Evolutionary conservation across 23 red algal genomes (phyloP), one percentile per base, ranked within the genome.

Genomic region (Gracilaria gracilis): DNA sequence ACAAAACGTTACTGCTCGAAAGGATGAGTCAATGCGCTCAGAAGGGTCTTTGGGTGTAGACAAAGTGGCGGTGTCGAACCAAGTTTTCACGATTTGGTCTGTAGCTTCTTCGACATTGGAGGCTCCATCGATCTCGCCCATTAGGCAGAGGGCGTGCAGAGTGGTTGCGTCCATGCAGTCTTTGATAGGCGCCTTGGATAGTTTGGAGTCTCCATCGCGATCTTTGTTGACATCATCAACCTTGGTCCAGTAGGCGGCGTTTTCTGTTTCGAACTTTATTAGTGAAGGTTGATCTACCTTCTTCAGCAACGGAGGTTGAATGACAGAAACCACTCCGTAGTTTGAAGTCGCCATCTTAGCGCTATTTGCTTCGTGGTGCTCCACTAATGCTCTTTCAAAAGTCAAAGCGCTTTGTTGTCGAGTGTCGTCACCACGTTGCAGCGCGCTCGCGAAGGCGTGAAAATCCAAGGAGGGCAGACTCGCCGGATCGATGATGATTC

Each of bases 191-290:
- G 72, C 33, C 0, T 8, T 1, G 9, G 19, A 27, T 6, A 46
- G 27, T 33, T 77, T n/a, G 3, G 9, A 35, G 20, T 27, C 34
- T 46, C 24, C 72, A 9, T 47, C 21, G 2, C 34, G 21, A 21
- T 47, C 39, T 77, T 53, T 47, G 48, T 77, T 77, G 0, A 77
- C 31, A 46, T 44, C 72, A 2, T 77, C 34, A 3, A 40, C 72
- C 27, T 53, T 47, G n/a, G 39, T 2, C 3, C 21, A 9, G 25
- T 44, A 77, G 3, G 23, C 29, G 34, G 33, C 29, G 39, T 44
- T 46, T 3, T 1, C 23, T 6, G 23, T 53, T 44, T 44, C 72
- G 16, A 77, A 77, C 5, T 77, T 77, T 32, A 77, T 77, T 4
- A 50, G 23, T 25, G 42, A 24, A 5, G 33, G 72, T 24, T 77